Conservation (phyloP, 352 stramenopile genomes). For the Pythium graminicola region DNA sequence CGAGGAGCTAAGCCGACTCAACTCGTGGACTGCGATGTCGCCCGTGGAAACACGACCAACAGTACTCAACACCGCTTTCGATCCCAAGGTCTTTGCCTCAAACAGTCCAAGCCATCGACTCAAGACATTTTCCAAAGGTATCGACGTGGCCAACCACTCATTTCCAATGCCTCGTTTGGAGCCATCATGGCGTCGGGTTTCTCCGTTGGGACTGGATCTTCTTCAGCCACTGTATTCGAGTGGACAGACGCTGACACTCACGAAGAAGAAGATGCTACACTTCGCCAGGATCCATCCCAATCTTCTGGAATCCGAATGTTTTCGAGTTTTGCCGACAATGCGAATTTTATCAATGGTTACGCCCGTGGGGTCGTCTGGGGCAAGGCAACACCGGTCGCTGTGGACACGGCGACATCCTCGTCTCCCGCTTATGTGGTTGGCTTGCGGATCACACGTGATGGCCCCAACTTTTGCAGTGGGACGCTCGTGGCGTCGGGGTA, state of each 20-base stretch:
- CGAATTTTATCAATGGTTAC: conserved; percentile 29
- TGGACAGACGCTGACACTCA: neutral
- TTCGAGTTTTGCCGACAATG: conserved; percentile 20
- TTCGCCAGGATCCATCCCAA: neutral
- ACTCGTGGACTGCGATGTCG: neutral
- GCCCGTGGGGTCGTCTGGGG: conserved; percentile 14
- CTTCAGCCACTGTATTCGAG: neutral
- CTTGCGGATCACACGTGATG: conserved; percentile 21
- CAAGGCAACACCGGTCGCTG: neutral
- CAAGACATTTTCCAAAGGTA: neutral
- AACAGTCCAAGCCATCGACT: neutral
- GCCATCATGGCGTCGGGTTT: conserved; percentile 9
- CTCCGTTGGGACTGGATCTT: neutral
- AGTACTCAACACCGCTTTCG: neutral
- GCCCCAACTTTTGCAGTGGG: conserved; percentile 36
- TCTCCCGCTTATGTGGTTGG: conserved; percentile 17
- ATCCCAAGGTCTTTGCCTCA: neutral
- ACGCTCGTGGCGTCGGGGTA: conserved; percentile 31
- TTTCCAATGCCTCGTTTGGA: conserved; percentile 10
- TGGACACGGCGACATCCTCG: neutral
- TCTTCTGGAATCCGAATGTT: conserved; percentile 3
- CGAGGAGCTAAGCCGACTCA: neutral
- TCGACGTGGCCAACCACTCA: neutral
- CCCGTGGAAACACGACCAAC: neutral
- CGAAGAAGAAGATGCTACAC: neutral